These are phyloP conservation scores for Malus orientalis DNA, from an alignment of 306 rosid species.

Conservation along the genomic window DNA sequence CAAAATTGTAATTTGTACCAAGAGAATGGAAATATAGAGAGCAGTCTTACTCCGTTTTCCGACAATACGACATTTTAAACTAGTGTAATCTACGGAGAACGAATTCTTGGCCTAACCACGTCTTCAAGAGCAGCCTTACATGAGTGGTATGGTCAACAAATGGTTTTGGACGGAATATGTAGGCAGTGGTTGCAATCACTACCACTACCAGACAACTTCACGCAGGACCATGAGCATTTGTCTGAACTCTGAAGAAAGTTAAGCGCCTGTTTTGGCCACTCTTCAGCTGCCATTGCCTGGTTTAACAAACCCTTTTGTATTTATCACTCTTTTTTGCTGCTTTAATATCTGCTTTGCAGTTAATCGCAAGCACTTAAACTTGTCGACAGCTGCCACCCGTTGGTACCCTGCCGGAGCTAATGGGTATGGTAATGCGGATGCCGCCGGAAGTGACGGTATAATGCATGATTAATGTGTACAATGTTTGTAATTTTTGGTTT, in stretches of 20 bases:
- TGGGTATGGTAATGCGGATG: conserved; percentile 25
- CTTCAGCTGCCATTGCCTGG: not conserved
- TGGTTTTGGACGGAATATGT: not conserved
- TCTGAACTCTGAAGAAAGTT: not conserved
- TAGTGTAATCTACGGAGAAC: no score
- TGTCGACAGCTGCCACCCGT: conserved; percentile 13
- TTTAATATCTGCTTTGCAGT: conserved; percentile 15
- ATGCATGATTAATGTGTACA: not conserved
- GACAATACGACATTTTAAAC: no score
- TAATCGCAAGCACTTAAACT: conserved; percentile 15
- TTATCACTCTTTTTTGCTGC: conserved; percentile 16
- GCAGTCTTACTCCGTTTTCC: no score
- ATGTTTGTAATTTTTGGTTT: not conserved
- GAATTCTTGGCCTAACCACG: no score
- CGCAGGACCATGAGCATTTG: not conserved
- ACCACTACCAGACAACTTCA: not conserved
- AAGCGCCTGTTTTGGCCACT: not conserved
- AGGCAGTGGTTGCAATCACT: not conserved
- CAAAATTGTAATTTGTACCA: not conserved
- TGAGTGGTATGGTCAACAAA: not conserved
- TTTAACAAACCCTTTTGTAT: not conserved
- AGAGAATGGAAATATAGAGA: not conserved
- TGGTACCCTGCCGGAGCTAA: conserved; percentile 42
- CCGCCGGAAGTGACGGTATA: conserved; percentile 32
- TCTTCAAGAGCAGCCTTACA: not conserved